phyloP scores from a whole-genome alignment of 495 filamentous ascomycete genomes.

The Tuber brumale region DNA sequence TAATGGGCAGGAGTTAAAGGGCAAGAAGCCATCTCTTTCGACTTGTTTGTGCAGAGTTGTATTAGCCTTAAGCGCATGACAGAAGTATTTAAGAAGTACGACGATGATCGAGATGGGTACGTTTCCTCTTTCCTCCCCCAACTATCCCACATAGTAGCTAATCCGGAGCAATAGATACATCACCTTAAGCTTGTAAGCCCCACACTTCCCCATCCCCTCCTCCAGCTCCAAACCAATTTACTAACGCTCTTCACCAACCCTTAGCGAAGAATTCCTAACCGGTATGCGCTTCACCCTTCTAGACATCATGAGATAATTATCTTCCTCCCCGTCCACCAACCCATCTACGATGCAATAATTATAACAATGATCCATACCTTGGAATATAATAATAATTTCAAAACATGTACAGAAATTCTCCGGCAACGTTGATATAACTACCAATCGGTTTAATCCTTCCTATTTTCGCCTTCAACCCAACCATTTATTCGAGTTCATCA shows the following conservation, averaged over 20 bases:
- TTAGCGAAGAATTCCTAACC: constrained; percentile 37
- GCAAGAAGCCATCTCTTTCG: constrained; percentile 72
- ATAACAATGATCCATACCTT: background rate
- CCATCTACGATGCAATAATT: background rate
- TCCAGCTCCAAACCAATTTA: background rate
- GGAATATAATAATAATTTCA: background rate
- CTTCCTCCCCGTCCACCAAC: background rate
- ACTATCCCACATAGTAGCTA: background rate
- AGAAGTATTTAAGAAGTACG: constrained; percentile 98
- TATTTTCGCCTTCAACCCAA: background rate
- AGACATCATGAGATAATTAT: background rate
- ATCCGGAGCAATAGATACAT: constrained; percentile 26
- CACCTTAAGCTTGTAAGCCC: constrained; percentile 34
- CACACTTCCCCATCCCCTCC: background rate
- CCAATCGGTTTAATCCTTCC: background rate
- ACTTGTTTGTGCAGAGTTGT: constrained; percentile 95
- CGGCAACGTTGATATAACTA: constrained; percentile 35
- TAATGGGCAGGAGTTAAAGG: constrained; percentile 34
- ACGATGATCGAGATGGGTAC: constrained; percentile 87
- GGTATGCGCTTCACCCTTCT: constrained; percentile 17
- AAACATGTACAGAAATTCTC: constrained; percentile 35
- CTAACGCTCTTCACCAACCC: background rate
- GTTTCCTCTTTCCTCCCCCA: background rate
- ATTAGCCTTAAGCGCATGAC: constrained; percentile 97
- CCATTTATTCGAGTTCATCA: background rate